Base-by-base conservation (phyloP, 257 asterid genomes). In the Przewalskia tangutica region DNA sequence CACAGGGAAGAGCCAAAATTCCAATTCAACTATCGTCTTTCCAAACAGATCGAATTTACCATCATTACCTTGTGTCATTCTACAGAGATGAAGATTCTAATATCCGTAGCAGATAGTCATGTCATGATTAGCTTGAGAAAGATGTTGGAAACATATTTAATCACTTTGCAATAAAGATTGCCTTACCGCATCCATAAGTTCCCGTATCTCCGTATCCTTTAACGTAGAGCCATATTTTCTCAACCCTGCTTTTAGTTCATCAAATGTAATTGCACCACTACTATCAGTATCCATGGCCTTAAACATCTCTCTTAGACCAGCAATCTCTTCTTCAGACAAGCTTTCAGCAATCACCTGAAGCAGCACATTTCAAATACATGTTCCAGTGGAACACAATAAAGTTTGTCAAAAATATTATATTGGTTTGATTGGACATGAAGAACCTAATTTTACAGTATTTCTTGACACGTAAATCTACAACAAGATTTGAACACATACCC, bases 191-290 rank as follows among this genome's bases (percentile, higher is more conserved):
- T 92, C 95, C 98, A 94, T 94, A 77, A 94, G 97, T 86, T 92
- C 98, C 17, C 91, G 97, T 73, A 94, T 92, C 88, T 94, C 98
- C 7, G 86, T 89, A 84, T 94, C 98, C 88, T 92, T 94, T 70
- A 94, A 86, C 46, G 98, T 92, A 46, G 98, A 94, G 59, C 98
- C 98, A n/a, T 94, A 94, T 83, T 94, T 94, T 85, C 94, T 91
- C 88, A 94, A 88, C 84, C 98, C 98, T 71, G 90, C 93, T 89
- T 94, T 93, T 77, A 94, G 97, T 87, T 94, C 98, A 82, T 94
- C 98, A 86, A 93, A 94, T 83, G 98, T 93, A 80, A 94, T 94
- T 82, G 98, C 94, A 73, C 98, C 98, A 75, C 98, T 94, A 82
- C 85, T 91, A 85, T 94, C 98, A 68, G 97, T 91, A 87, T 94